These are phyloP conservation scores for Pleurotus giganteus DNA, from an alignment of 768 basidiomycete genomes.

Conservation along the genomic window DNA sequence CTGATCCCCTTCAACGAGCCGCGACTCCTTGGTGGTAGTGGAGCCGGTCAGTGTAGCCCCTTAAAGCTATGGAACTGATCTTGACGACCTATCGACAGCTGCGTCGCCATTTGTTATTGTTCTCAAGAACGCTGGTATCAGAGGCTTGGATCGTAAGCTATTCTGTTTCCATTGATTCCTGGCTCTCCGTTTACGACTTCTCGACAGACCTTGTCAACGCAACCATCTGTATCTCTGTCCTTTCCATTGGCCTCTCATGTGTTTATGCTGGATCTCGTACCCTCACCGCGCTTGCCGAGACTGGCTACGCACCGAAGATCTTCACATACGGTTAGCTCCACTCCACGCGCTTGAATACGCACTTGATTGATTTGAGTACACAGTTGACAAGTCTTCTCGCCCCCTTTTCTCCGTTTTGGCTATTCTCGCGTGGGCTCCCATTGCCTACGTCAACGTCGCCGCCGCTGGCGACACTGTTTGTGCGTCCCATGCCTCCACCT, in stretches of 20 bases:
- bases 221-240: conserved; percentile 44
- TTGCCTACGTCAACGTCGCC: conserved; percentile 38
- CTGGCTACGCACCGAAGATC: conserved; percentile 43
- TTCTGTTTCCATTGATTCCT: background rate
- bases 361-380: background rate
- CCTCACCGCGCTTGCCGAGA: conserved; percentile 43
- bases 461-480: conserved; percentile 37
- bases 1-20: conserved; percentile 34
- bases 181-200: background rate
- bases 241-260: conserved; percentile 44
- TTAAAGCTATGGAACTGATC: background rate
- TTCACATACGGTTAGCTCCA: conserved; percentile 32
- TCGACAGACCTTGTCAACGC: conserved; percentile 36
- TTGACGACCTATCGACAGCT: too few species aligned
- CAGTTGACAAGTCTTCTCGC: conserved; percentile 45
- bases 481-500: conserved; percentile 18
- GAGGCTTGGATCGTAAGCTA: conserved; percentile 38
- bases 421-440: conserved; percentile 34
- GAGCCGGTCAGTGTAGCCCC: conserved; percentile 22
- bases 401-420: conserved; percentile 40
- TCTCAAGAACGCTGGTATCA: conserved; percentile 36
- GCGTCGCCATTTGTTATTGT: conserved; percentile 47
- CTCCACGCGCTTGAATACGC: background rate
- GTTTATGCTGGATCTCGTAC: conserved; percentile 47
- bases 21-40: conserved; percentile 34